Evolutionary conservation across 73 alveolate species (phyloP), one percentile per base, ranked within the genome.

Genomic region (Stentor coeruleus): DNA sequence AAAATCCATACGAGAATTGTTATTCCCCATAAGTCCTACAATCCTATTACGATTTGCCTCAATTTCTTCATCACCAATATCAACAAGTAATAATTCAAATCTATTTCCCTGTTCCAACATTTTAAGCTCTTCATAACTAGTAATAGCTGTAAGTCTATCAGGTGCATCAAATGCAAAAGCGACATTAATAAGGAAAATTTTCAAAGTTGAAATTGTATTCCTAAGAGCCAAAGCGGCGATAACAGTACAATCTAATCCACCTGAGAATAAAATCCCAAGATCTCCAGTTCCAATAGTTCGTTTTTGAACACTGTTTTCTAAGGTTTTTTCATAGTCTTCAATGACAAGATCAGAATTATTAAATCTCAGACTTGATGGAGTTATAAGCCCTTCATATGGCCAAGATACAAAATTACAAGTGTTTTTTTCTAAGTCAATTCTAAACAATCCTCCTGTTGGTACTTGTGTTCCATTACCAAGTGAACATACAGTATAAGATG

Each of bases 171-270:
- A 86, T 58, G 83, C 96, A 89, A 94, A 94, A 82, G 94, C 83
- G 55, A 94, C 95, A 86, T 90, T 90, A 38, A 90, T 66, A 59
- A 94, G 89, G 81, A 91, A 97, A 42, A 94, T 90, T 36, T 60
- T 86, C n/a, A 82, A 57, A 81, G 79, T 36, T 3, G 59, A 83
- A n/a, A 88, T 85, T 2, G 60, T 39, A n/a, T 58, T 20, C 6
- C 38, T 33, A 40, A 14, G 0, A 33, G 88, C 33, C 59, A 92
- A 73, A 58, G 92, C 89, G 6, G 95, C 92, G 38, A 93, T 77
- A 38, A 94, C 77, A 2, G 96, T 90, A 3, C 97, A 94, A 77
- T 94, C 99, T 11, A 94, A 76, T 30, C 99, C 99, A 40, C 99
- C 99, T 37, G 97, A 91, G 84, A 94, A 94, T 84, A 94, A 74